phyloP scores from a whole-genome alignment of 2,329 filamentous ascomycete genomes.

The Monosporascus sp. region DNA sequence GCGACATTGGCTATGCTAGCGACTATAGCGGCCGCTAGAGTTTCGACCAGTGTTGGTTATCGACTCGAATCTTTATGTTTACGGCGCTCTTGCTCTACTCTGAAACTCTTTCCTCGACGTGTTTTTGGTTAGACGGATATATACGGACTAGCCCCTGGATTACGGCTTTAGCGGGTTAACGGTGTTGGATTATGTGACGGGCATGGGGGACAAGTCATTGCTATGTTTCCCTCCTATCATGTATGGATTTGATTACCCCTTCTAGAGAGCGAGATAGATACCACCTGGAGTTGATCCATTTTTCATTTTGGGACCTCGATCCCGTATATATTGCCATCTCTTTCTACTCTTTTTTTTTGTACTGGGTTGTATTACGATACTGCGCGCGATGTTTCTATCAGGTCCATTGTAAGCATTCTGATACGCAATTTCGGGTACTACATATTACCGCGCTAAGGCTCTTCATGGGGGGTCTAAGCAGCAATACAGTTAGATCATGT shows the following conservation, averaged over 20 bases:
- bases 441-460: too few relatives aligned
- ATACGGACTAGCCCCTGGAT: background rate
- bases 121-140: background rate
- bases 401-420: too few relatives aligned
- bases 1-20: conserved; percentile 49
- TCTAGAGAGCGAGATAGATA: conserved; percentile 28
- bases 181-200: conserved; percentile 5
- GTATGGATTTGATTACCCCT: background rate
- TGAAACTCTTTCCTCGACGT: background rate
- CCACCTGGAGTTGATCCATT: conserved; percentile 20
- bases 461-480: too few relatives aligned
- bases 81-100: background rate
- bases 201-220: conserved; percentile 3
- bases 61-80: background rate
- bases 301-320: background rate
- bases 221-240: background rate
- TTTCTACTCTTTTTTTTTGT: background rate
- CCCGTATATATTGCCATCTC: background rate
- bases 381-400: too few relatives aligned
- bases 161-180: conserved; percentile 1
- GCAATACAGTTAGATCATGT: too few relatives aligned
- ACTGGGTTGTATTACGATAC: too few relatives aligned
- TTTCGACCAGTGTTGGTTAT: too few relatives aligned
- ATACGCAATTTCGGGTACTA: too few relatives aligned
- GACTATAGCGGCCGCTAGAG: conserved; percentile 43